A percentile compares a stretch with the other conserved stretches of the same genome.
Evolutionary conservation across 169 alveolate genomes (phyloP).

Genomic region (Plasmodium gonderi): DNA sequence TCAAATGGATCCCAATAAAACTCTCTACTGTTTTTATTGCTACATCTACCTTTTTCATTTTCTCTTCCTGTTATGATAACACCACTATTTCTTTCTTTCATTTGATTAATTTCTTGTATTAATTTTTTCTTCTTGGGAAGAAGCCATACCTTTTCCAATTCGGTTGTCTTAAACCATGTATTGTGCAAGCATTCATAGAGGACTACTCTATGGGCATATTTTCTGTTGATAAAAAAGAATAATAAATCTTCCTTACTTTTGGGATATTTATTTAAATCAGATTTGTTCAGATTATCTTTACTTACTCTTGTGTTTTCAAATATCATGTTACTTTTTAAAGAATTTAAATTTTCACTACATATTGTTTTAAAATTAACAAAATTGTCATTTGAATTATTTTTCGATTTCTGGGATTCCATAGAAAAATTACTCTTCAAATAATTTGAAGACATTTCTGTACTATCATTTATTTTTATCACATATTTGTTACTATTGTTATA

Average conservation of each 20-base stretch:
- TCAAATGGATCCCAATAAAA: neutral
- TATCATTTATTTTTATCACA: neutral
- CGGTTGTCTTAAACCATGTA: constrained; percentile 46
- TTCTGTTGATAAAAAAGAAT: constrained; percentile 49
- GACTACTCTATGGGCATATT: neutral
- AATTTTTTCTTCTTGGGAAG: constrained; percentile 3
- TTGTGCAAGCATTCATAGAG: constrained; percentile 20
- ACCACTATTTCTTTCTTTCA: neutral
- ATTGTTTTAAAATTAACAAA: neutral
- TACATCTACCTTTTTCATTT: neutral
- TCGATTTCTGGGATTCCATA: neutral
- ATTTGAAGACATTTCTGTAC: neutral
- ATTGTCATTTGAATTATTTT: neutral
- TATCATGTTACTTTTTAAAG: neutral
- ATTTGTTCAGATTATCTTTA: neutral
- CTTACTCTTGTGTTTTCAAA: neutral
- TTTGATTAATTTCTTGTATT: neutral
- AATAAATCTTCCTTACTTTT: constrained; percentile 46
- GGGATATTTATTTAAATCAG: neutral
- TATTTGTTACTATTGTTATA: neutral
- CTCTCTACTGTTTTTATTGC: neutral
- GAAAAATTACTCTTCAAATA: neutral
- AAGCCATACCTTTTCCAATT: constrained; percentile 42
- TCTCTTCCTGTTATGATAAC: neutral
- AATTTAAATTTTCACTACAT: neutral